phyloP scores from a whole-genome alignment of 208 protist genomes.

The Wallacemonas sp. region DNA sequence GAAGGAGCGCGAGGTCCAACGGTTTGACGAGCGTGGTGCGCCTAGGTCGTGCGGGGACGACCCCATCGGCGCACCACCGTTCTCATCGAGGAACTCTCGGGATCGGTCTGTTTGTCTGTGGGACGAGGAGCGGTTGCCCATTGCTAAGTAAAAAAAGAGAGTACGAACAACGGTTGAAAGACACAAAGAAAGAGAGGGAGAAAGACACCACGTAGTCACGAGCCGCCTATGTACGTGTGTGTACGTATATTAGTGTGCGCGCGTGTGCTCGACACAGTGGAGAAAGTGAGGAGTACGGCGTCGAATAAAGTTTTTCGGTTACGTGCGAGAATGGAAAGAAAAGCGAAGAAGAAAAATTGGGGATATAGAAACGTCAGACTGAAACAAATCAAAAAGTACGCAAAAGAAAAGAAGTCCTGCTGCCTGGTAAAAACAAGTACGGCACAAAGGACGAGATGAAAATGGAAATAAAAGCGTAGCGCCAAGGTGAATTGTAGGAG shows the following conservation, averaged over 20 bases:
- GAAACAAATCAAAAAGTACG: too few relatives aligned
- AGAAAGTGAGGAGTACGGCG: too few relatives aligned
- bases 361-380: too few relatives aligned
- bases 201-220: background rate
- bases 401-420: too few relatives aligned
- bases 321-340: background rate
- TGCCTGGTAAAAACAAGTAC: too few relatives aligned
- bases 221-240: background rate
- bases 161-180: background rate
- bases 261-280: too few relatives aligned
- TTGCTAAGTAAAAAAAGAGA: background rate
- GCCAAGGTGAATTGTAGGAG: background rate
- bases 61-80: background rate
- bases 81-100: background rate
- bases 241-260: background rate
- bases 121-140: constrained; percentile 4
- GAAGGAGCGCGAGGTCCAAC: constrained; percentile 1
- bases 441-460: background rate
- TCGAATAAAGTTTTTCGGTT: background rate
- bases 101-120: background rate
- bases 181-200: background rate
- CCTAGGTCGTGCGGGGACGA: background rate
- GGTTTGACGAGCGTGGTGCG: background rate
- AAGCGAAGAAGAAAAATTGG: too few relatives aligned
- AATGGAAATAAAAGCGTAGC: background rate